These are phyloP conservation scores for Triadica sebifera DNA, from an alignment of 345 rosid species.

Conservation along the genomic window DNA sequence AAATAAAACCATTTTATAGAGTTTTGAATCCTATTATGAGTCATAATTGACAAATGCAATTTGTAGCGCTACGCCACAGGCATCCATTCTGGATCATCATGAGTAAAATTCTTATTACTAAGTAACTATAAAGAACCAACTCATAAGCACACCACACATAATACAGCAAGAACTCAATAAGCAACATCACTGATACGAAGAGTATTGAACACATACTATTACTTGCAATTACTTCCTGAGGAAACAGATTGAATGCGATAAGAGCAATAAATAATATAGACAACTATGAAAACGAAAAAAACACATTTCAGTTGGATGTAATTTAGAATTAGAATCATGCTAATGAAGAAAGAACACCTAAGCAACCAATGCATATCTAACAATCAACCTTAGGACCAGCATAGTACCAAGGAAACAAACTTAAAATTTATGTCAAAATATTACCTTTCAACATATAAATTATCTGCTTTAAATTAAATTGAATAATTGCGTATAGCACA, in stretches of 20 bases:
- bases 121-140: background rate
- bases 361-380: background rate
- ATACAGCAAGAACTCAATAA: background rate
- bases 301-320: background rate
- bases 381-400: background rate
- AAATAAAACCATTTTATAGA: background rate
- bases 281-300: background rate
- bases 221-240: background rate
- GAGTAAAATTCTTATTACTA: background rate
- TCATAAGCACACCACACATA: background rate
- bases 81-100: background rate
- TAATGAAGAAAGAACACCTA: background rate
- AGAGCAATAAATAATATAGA: background rate
- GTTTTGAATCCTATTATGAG: background rate
- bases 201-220: background rate
- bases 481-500: background rate
- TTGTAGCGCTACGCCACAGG: background rate
- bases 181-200: background rate
- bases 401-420: background rate
- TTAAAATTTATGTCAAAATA: background rate
- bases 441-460: background rate
- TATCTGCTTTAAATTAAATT: background rate
- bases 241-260: background rate
- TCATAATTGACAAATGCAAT: background rate
- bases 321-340: background rate